Evolutionary conservation across 202 grass and related monocot species (phyloP).

Genomic region (Elaeis oleifera): DNA sequence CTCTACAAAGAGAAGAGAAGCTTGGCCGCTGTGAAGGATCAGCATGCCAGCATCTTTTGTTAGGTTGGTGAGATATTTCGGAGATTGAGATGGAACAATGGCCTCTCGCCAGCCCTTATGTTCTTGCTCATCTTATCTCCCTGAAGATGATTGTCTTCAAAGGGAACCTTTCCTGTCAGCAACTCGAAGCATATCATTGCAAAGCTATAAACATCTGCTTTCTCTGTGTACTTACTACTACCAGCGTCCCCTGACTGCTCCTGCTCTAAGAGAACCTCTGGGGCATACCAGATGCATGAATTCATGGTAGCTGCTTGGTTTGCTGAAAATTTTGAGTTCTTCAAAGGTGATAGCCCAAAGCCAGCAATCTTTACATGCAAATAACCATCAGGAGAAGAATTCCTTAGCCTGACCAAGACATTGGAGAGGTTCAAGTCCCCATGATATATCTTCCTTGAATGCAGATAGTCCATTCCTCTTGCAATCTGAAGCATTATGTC

Average conservation of each 20-base stretch:
- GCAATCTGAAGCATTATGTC: slow-evolving; percentile 92
- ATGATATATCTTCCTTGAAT: slow-evolving; percentile 58
- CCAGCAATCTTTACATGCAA: slow-evolving; percentile 69
- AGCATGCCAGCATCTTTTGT: slow-evolving; percentile 77
- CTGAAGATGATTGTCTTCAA: slow-evolving; percentile 88
- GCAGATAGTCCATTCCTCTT: slow-evolving; percentile 74
- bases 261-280: slow-evolving; percentile 52
- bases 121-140: slow-evolving; percentile 89
- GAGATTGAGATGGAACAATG: slow-evolving; percentile 61
- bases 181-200: slow-evolving; percentile 85
- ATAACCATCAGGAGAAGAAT: slow-evolving; percentile 40
- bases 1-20: slow-evolving; percentile 63
- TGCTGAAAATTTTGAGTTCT: slow-evolving; percentile 4
- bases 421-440: slow-evolving; percentile 69
- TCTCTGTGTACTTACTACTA: slow-evolving; percentile 39
- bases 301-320: slow-evolving; percentile 12
- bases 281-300: slow-evolving; percentile 73
- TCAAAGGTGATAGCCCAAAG: slow-evolving; percentile 24
- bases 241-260: neutral
- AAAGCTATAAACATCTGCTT: slow-evolving; percentile 88
- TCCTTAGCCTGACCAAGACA: slow-evolving; percentile 56
- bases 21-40: slow-evolving; percentile 62
- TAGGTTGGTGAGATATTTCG: slow-evolving; percentile 58
- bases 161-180: slow-evolving; percentile 84
- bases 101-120: slow-evolving; percentile 64